Conservation (phyloP, 2,329 filamentous ascomycete species). For the Lasiodiplodia citricola region DNA sequence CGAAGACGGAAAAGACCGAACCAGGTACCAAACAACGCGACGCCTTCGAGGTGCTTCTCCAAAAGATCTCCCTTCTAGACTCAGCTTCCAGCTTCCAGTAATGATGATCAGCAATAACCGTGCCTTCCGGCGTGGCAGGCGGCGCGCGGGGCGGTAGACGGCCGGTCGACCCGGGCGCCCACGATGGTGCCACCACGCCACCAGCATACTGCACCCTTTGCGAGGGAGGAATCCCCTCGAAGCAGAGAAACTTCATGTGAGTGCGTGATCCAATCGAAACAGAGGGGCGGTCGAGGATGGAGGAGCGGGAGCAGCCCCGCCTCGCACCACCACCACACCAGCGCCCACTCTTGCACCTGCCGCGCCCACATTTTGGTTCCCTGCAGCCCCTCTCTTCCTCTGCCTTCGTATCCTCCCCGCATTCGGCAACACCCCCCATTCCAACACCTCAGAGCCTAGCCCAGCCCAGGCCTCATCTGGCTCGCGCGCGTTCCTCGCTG, state of each 20-base stretch:
- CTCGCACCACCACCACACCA: conserved; percentile 14
- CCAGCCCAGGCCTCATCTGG: conserved; percentile 1
- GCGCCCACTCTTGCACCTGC: conserved; percentile 2
- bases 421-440: conserved; percentile 2
- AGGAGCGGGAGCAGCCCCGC: not conserved
- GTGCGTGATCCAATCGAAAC: not conserved
- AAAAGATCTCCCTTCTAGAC: not conserved
- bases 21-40: not conserved
- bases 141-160: conserved; percentile 9
- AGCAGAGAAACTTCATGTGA: not conserved
- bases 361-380: conserved; percentile 1
- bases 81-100: not conserved
- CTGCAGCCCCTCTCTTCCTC: conserved; percentile 6
- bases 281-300: not conserved
- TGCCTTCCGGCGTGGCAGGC: conserved; percentile 8
- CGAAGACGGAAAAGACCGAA: not conserved
- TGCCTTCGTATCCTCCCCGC: not conserved
- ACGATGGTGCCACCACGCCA: conserved; percentile 12
- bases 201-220: not conserved
- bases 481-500: not conserved
- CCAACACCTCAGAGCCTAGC: not conserved
- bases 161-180: conserved; percentile 8
- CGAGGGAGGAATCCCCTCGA: not conserved
- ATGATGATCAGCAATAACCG: conserved; percentile 7
- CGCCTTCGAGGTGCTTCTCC: not conserved